Evolutionary conservation across 2,329 filamentous ascomycete genomes (phyloP).

Genomic region (Alternaria arborescens): DNA sequence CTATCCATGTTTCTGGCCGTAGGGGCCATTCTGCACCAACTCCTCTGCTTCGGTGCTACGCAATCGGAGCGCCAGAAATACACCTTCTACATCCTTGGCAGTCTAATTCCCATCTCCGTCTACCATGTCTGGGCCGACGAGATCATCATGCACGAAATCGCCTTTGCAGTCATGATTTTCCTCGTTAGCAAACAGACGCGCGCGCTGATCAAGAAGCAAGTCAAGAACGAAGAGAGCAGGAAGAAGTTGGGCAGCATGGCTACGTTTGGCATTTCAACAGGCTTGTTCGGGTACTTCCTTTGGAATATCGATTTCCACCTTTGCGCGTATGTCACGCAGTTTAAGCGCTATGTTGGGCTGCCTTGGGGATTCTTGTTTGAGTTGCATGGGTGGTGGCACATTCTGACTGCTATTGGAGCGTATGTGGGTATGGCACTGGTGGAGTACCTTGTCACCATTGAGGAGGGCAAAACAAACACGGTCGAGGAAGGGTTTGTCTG

Average conservation of each 20-base stretch:
- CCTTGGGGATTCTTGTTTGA: constrained; percentile 66
- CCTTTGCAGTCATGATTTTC: constrained; percentile 54
- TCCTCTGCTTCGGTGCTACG: constrained; percentile 54
- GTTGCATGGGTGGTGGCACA: constrained; percentile 71
- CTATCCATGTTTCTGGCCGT: constrained; percentile 66
- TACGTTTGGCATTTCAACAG: constrained; percentile 48
- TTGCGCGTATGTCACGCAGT: constrained; percentile 58
- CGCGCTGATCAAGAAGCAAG: constrained; percentile 36
- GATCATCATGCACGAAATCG: constrained; percentile 49
- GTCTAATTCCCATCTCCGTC: constrained; percentile 44
- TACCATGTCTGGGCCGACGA: constrained; percentile 53
- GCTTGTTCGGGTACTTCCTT: constrained; percentile 61
- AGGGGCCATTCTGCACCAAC: constrained; percentile 62
- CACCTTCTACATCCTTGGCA: constrained; percentile 39
- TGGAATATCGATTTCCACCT: constrained; percentile 67
- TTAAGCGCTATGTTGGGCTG: constrained; percentile 59
- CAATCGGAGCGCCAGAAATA: constrained; percentile 32
- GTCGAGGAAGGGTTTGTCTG: constrained; percentile 49
- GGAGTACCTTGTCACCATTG: constrained; percentile 48
- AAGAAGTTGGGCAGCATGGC: constrained; percentile 37
- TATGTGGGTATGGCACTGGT: constrained; percentile 52
- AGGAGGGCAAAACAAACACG: constrained; percentile 35
- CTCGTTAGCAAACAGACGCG: constrained; percentile 46
- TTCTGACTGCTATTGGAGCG: constrained; percentile 66
- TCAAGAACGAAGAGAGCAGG: constrained; percentile 33